A percentile compares a stretch with the other conserved stretches of the same genome.
Evolutionary conservation across 2,329 filamentous ascomycete genomes (phyloP).

Genomic region (Leptographium flavum): DNA sequence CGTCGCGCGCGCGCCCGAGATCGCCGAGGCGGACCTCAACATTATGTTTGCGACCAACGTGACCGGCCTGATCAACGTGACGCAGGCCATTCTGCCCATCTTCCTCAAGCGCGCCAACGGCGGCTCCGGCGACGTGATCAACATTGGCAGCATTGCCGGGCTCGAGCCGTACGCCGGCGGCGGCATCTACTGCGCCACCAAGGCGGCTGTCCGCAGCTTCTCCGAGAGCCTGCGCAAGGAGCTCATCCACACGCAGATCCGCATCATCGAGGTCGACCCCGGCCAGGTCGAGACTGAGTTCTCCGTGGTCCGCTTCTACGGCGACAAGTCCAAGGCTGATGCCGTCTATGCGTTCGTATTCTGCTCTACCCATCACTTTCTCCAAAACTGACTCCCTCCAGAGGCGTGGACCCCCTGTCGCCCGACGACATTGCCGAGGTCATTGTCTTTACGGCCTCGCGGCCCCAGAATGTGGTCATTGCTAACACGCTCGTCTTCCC

Average conservation of each 20-base stretch:
- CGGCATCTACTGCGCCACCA: slow-evolving; percentile 85
- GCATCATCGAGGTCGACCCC: slow-evolving; percentile 79
- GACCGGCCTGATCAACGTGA: slow-evolving; percentile 90
- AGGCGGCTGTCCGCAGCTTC: slow-evolving; percentile 76
- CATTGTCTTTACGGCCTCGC: slow-evolving; percentile 70
- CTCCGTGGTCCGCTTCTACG: slow-evolving; percentile 74
- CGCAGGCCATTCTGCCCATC: slow-evolving; percentile 73
- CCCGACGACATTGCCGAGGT: slow-evolving; percentile 86
- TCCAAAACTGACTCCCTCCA: slow-evolving; percentile 17
- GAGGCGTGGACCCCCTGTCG: slow-evolving; percentile 68
- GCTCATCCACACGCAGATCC: slow-evolving; percentile 63
- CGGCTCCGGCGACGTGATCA: slow-evolving; percentile 85
- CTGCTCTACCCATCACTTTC: background rate
- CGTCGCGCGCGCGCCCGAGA: slow-evolving; percentile 71
- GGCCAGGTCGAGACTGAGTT: slow-evolving; percentile 94
- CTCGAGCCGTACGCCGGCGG: slow-evolving; percentile 75
- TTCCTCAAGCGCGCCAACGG: slow-evolving; percentile 64
- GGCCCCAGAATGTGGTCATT: slow-evolving; percentile 80
- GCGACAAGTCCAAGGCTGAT: slow-evolving; percentile 79
- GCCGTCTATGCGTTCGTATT: slow-evolving; percentile 64
- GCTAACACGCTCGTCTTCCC: slow-evolving; percentile 81
- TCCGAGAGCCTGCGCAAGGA: slow-evolving; percentile 73
- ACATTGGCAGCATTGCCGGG: slow-evolving; percentile 83
- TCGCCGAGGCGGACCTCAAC: slow-evolving; percentile 67
- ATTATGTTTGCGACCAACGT: slow-evolving; percentile 90